phyloP scores from a whole-genome alignment of 1,284 basidiomycete genomes.

The Apiotrichum siamense region DNA sequence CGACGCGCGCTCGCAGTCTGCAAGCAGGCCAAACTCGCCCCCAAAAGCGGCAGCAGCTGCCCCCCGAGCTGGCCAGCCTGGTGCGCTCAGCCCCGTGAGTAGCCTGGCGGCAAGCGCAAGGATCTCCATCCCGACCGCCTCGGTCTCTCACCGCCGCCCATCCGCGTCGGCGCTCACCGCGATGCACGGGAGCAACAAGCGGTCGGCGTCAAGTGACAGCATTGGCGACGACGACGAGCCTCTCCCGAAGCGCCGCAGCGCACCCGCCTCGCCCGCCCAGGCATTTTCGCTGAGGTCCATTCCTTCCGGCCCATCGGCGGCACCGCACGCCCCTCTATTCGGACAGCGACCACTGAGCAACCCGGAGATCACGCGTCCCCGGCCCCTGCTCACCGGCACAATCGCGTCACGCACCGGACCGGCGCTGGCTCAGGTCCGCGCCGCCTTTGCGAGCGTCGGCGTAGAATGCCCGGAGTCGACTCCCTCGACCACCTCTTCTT shows the following conservation, averaged over 20 bases:
- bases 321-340: too few relatives aligned
- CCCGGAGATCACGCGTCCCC: background rate
- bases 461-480: background rate
- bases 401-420: background rate
- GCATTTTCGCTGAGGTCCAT: background rate
- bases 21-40: background rate
- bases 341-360: too few relatives aligned
- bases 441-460: background rate
- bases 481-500: background rate
- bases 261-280: background rate
- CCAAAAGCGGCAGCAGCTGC: background rate
- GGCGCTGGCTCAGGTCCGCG: background rate
- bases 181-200: background rate
- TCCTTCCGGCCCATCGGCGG: background rate
- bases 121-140: too few relatives aligned
- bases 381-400: background rate
- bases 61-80: background rate
- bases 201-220: background rate
- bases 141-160: background rate
- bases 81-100: too few relatives aligned
- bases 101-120: too few relatives aligned
- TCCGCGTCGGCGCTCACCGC: background rate
- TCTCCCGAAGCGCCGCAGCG: background rate
- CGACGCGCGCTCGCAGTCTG: background rate
- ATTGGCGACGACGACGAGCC: background rate